Base-by-base conservation (phyloP, 2,329 filamentous ascomycete genomes). In the Hypoxylon sp. region DNA sequence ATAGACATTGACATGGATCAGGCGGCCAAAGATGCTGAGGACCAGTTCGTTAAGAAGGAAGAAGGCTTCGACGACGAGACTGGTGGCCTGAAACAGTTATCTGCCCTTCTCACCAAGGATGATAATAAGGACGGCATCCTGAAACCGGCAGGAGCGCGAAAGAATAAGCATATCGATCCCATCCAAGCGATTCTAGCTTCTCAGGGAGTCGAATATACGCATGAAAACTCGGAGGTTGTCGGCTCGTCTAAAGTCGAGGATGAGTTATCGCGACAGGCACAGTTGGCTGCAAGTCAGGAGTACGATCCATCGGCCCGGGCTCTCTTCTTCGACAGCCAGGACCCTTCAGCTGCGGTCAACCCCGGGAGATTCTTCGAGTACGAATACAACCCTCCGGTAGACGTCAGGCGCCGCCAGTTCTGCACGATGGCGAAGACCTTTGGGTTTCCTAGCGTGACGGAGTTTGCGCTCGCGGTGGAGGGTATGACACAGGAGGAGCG, bases 181-280 rank as follows among this genome's bases (percentile, higher is more conserved):
- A 86, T 98, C 30, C 91, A 95, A 71, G 96, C 94, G 1, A 98
- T 99, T 67, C 87, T 99, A 0, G 89, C 92, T 2, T 88, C 90
- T 6, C 94, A 92, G 0, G 96, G 96, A 1, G 94, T 99, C 0
- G 90, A 96, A 74, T 99, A 99, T 77, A 97, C 94, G 0, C 96
- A 99, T 75, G 92, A 98, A 72, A 99, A 99, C 76, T 93, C 92
- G 1, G 94, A 99, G 78, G 94, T 99, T 12, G 88, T 99, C 61
- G 96, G 96, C 9, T 91, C 93, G 0, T 96, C 91, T n/a, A 93
- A 91, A 71, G 87, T 97, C n/a, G 96, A 99, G 79, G 91, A 92
- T 68, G 88, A 90, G 61, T 86, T 99, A 4, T 94, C 91, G 47
- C 89, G 90, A 19, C 88, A 88, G 43, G 96, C 95, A 3, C 88